Evolutionary conservation across 2,329 filamentous ascomycete genomes (phyloP).

Genomic region (Diaporthe amygdali): DNA sequence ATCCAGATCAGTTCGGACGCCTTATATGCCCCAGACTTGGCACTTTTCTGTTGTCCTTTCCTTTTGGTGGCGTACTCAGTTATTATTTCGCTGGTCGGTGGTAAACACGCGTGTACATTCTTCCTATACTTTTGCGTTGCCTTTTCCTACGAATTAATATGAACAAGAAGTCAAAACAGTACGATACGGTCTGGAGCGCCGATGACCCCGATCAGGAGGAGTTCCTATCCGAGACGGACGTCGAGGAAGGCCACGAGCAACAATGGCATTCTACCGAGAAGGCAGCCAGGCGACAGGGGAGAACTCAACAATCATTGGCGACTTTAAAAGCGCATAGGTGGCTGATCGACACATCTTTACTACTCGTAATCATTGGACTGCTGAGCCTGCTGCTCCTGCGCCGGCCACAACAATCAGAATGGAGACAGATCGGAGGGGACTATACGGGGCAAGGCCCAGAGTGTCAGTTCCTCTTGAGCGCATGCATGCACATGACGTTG

Average conservation of each 20-base stretch:
- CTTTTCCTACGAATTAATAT: background rate
- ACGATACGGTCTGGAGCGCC: slow-evolving; percentile 31
- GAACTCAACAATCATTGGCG: slow-evolving; percentile 19
- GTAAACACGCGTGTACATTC: background rate
- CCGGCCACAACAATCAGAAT: slow-evolving; percentile 8
- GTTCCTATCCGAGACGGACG: slow-evolving; percentile 37
- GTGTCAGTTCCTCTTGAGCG: slow-evolving; percentile 31
- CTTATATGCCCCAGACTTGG: slow-evolving; percentile 11
- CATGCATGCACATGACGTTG: slow-evolving; percentile 15
- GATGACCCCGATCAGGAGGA: slow-evolving; percentile 37
- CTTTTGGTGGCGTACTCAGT: background rate
- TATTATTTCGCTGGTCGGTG: background rate
- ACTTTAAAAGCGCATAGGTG: slow-evolving; percentile 34
- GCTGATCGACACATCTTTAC: slow-evolving; percentile 37
- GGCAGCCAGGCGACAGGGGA: slow-evolving; percentile 23
- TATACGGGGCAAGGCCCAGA: slow-evolving; percentile 41
- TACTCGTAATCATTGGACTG: slow-evolving; percentile 37
- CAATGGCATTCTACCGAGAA: slow-evolving; percentile 30
- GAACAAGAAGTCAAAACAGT: slow-evolving; percentile 17
- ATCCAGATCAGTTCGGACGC: background rate
- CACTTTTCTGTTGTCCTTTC: background rate
- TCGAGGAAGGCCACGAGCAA: slow-evolving; percentile 40
- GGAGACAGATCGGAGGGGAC: slow-evolving; percentile 45
- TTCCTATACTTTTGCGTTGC: background rate
- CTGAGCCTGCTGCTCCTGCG: slow-evolving; percentile 31